Evolutionary conservation across 495 filamentous ascomycete species (phyloP).

Genomic region (Bombardia bombarda): DNA sequence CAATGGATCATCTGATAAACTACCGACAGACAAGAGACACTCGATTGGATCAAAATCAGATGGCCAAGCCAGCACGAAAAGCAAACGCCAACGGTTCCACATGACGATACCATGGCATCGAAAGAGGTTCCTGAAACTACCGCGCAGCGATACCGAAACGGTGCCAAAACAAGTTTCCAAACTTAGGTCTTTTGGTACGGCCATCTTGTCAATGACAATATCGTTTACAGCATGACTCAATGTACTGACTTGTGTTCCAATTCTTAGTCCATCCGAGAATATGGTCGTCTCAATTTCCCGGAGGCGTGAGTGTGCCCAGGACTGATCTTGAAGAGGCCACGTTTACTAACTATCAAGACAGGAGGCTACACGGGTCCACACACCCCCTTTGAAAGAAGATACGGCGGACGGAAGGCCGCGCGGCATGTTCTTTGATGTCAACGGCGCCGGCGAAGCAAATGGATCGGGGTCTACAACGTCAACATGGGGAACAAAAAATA

Average conservation of each 20-base stretch:
- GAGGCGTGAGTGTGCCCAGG: conserved; percentile 10
- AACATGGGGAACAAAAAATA: conserved; percentile 2
- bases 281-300: conserved; percentile 15
- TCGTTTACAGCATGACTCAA: not conserved
- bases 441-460: conserved; percentile 1
- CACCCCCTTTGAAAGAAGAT: conserved; percentile 34
- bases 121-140: not conserved
- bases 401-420: conserved; percentile 22
- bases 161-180: too few species aligned
- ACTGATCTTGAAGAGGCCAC: not conserved
- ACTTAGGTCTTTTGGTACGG: too few species aligned
- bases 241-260: not conserved
- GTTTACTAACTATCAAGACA: conserved; percentile 11
- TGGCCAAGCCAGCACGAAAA: too few species aligned
- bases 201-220: too few species aligned
- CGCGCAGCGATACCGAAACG: too few species aligned
- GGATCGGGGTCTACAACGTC: conserved; percentile 7
- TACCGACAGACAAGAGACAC: too few species aligned
- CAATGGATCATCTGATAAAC: too few species aligned
- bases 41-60: too few species aligned
- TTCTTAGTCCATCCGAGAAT: conserved; percentile 1
- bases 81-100: too few species aligned
- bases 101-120: too few species aligned
- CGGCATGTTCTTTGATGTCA: conserved; percentile 44
- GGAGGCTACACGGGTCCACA: conserved; percentile 40